Evolutionary conservation across 2,329 filamentous ascomycete genomes (phyloP).

Genomic region (Pseudonectria foliicola): DNA sequence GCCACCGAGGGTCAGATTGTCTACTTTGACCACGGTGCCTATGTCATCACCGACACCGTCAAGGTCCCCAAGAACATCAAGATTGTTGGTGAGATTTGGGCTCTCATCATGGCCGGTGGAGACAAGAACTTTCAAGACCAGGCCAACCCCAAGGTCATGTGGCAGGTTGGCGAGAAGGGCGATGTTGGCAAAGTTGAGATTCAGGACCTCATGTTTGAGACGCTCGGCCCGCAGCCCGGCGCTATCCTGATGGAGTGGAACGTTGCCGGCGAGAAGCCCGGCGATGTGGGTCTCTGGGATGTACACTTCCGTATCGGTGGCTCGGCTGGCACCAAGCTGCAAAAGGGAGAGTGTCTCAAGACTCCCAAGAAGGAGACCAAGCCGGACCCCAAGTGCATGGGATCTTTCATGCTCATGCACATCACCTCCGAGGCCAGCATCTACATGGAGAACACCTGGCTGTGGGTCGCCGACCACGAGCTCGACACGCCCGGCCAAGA

Average conservation of each 20-base stretch:
- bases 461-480: slow-evolving; percentile 87
- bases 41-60: slow-evolving; percentile 63
- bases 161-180: slow-evolving; percentile 73
- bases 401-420: slow-evolving; percentile 64
- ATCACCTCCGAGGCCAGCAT: slow-evolving; percentile 55
- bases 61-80: slow-evolving; percentile 71
- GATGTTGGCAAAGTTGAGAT: slow-evolving; percentile 80
- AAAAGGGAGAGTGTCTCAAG: slow-evolving; percentile 74
- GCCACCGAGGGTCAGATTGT: slow-evolving; percentile 58
- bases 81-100: slow-evolving; percentile 89
- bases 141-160: slow-evolving; percentile 71
- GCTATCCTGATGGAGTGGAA: slow-evolving; percentile 94
- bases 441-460: slow-evolving; percentile 86
- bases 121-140: slow-evolving; percentile 62
- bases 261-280: slow-evolving; percentile 58
- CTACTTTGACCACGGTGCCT: slow-evolving; percentile 70
- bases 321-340: slow-evolving; percentile 73
- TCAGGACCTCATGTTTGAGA: slow-evolving; percentile 79
- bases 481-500: slow-evolving; percentile 67
- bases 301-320: slow-evolving; percentile 93
- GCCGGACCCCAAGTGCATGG: slow-evolving; percentile 62
- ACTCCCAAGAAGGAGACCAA: slow-evolving; percentile 56
- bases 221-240: slow-evolving; percentile 73
- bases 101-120: slow-evolving; percentile 79
- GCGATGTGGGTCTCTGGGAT: slow-evolving; percentile 81